phyloP scores from a whole-genome alignment of 176 grass and related monocot genomes.

The Chrysopogon serrulatus region DNA sequence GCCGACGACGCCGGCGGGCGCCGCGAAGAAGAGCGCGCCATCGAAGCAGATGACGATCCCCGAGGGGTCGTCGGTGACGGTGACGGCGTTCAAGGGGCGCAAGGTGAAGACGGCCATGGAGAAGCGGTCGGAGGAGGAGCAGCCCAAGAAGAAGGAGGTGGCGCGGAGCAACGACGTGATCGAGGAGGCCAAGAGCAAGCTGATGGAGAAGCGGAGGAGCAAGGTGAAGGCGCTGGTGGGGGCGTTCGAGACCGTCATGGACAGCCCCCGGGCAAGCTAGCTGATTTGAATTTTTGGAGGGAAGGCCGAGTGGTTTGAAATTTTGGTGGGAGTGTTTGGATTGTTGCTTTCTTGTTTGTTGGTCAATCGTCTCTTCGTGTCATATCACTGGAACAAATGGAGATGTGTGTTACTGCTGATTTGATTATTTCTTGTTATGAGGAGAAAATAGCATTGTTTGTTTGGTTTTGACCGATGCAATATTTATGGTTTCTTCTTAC shows the following conservation, averaged over 20 bases:
- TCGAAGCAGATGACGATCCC: not conserved
- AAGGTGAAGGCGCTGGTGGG: conserved; percentile 72
- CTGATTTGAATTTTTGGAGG: not conserved
- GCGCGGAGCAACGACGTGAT: conserved; percentile 72
- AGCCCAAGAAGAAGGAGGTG: conserved; percentile 69
- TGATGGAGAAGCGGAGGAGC: conserved; percentile 72
- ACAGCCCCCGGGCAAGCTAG: conserved; percentile 16
- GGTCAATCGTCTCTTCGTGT: conserved; percentile 3
- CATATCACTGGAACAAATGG: not conserved
- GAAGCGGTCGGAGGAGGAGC: conserved; percentile 41
- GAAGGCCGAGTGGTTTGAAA: conserved; percentile 1
- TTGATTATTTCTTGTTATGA: conserved; percentile 7
- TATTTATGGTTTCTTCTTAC: not conserved
- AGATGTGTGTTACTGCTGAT: not conserved
- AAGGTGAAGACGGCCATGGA: conserved; percentile 58
- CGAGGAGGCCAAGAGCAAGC: conserved; percentile 65
- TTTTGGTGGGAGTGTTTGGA: not conserved
- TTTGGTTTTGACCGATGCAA: not conserved
- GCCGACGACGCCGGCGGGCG: conserved; percentile 9
- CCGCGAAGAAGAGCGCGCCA: not conserved
- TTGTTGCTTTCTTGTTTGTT: conserved; percentile 1
- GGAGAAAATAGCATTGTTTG: not conserved
- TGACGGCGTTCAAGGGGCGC: conserved; percentile 30
- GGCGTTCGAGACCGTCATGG: conserved; percentile 76
- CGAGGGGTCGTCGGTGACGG: not conserved